These are phyloP conservation scores for Eucalyptus pauciflora DNA, from an alignment of 345 rosid species.

Conservation along the genomic window DNA sequence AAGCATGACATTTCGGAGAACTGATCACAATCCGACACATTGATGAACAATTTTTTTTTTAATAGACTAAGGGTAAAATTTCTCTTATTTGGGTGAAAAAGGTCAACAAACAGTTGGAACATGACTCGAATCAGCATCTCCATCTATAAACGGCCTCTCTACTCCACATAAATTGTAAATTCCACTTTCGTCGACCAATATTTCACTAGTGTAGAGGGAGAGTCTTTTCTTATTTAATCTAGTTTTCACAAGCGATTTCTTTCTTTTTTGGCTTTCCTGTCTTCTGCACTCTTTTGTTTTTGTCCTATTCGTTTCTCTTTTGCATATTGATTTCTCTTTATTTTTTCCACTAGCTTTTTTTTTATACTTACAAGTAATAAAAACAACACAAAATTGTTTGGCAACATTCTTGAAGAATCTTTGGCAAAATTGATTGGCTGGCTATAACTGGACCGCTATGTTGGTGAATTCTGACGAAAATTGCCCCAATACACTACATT, in stretches of 20 bases:
- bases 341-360: not conserved
- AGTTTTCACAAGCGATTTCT: not conserved
- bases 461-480: accelerated
- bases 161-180: not conserved
- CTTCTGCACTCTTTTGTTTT: not conserved
- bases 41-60: not conserved
- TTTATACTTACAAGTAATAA: not conserved
- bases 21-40: not conserved
- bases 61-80: not conserved
- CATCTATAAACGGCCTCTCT: not conserved
- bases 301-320: not conserved
- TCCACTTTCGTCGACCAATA: not conserved
- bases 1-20: not conserved
- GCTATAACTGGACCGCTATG: accelerated
- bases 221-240: not conserved
- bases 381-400: not conserved
- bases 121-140: not conserved
- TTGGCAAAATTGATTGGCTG: not conserved
- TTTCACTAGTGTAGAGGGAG: not conserved
- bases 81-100: not conserved
- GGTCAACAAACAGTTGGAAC: not conserved
- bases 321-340: not conserved
- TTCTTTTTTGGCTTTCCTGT: not conserved
- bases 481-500: accelerated
- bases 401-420: not conserved